A percentile compares a stretch with the other conserved stretches of the same genome.
Conservation (phyloP, 768 basidiomycete genomes). For the Termitomyces sp. region DNA sequence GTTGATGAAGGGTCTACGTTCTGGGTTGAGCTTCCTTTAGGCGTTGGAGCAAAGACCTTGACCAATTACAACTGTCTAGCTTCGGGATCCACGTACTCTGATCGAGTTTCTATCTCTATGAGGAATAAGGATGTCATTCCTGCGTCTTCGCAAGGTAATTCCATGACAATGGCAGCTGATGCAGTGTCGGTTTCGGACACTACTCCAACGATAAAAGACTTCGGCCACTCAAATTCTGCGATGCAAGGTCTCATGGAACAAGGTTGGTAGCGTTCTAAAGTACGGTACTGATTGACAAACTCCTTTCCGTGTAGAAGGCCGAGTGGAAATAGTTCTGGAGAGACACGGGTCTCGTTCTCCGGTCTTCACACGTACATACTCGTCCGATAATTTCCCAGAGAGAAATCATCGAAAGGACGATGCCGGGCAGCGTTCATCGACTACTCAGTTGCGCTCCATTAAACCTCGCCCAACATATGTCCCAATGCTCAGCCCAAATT, state of each 20-base stretch:
- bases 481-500: conserved; percentile 26
- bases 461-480: conserved; percentile 31
- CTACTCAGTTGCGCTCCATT: neutral
- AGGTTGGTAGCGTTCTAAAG: conserved; percentile 23
- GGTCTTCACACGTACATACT: conserved; percentile 10
- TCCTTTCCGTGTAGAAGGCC: conserved; percentile 34
- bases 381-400: neutral
- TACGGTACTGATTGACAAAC: neutral
- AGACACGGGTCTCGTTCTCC: conserved; percentile 27
- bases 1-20: conserved; percentile 74
- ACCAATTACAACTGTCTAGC: conserved; percentile 10
- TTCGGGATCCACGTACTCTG: conserved; percentile 17
- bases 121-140: conserved; percentile 12
- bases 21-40: conserved; percentile 83
- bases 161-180: conserved; percentile 22
- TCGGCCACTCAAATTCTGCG: conserved; percentile 34
- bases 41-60: conserved; percentile 55
- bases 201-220: conserved; percentile 19
- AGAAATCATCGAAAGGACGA: neutral
- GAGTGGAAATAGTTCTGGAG: conserved; percentile 49
- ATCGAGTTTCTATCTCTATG: conserved; percentile 7
- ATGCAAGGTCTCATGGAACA: conserved; percentile 68
- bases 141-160: conserved; percentile 16
- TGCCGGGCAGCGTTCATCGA: neutral
- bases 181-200: conserved; percentile 20